Evolutionary conservation across 1,139 yeast species (phyloP).

Genomic region (Petasospora rhodanensis): DNA sequence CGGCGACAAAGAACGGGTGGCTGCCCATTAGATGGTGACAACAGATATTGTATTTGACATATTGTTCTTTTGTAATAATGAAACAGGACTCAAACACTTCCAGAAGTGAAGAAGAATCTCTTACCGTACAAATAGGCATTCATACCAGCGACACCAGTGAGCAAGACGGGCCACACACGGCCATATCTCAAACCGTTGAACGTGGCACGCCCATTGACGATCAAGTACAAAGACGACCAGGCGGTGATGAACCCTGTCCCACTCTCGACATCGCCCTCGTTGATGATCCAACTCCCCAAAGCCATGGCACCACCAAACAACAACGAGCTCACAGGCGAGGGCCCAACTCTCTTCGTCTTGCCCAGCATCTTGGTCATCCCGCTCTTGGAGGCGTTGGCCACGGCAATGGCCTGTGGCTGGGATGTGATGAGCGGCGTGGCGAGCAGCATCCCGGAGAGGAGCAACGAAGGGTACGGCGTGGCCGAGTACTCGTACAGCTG

Average conservation of each 20-base stretch:
- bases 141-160: slow-evolving; percentile 55
- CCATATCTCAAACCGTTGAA: slow-evolving; percentile 40
- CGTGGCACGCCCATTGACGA: slow-evolving; percentile 69
- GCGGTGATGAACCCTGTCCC: slow-evolving; percentile 89
- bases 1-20: slow-evolving; percentile 50
- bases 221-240: slow-evolving; percentile 75
- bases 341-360: slow-evolving; percentile 33
- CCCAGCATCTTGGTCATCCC: slow-evolving; percentile 1
- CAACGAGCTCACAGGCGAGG: slow-evolving; percentile 40
- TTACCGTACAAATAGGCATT: slow-evolving; percentile 68
- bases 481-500: slow-evolving; percentile 32
- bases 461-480: slow-evolving; percentile 55
- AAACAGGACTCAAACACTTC: too few species aligned
- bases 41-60: background rate
- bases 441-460: slow-evolving; percentile 38
- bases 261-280: slow-evolving; percentile 74
- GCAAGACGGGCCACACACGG: slow-evolving; percentile 55
- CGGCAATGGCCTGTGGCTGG: slow-evolving; percentile 16
- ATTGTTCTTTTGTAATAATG: too few species aligned
- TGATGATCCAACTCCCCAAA: slow-evolving; percentile 75
- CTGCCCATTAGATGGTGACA: slow-evolving; percentile 66
- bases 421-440: slow-evolving; percentile 40
- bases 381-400: slow-evolving; percentile 6
- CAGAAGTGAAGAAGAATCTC: slow-evolving; percentile 38
- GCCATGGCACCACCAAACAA: slow-evolving; percentile 70